Conservation (phyloP, 2,329 filamentous ascomycete species). For the Alternaria ethzedia region DNA sequence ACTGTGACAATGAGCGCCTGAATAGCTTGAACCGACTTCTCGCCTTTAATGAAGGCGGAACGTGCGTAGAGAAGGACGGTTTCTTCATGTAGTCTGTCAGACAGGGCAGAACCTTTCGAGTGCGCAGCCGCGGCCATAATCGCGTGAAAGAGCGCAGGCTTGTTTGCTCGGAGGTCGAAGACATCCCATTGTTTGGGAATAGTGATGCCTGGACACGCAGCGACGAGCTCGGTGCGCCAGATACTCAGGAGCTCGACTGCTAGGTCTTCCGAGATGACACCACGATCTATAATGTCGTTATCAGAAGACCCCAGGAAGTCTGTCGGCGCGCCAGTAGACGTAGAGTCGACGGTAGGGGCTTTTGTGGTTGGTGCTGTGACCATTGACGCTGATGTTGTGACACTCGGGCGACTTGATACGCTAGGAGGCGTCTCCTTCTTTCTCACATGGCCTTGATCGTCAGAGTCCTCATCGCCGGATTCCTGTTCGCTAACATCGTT, state of each 20-base stretch:
- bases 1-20: slow-evolving; percentile 46
- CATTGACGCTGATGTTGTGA: slow-evolving; percentile 12
- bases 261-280: slow-evolving; percentile 35
- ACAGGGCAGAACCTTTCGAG: slow-evolving; percentile 38
- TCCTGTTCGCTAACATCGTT: slow-evolving; percentile 36
- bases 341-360: slow-evolving; percentile 4
- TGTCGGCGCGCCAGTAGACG: slow-evolving; percentile 16
- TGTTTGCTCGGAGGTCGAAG: slow-evolving; percentile 34
- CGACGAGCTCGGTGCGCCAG: slow-evolving; percentile 39
- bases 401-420: slow-evolving; percentile 17
- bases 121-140: slow-evolving; percentile 48
- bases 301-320: slow-evolving; percentile 33
- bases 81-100: slow-evolving; percentile 43
- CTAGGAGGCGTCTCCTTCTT: slow-evolving; percentile 25
- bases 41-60: slow-evolving; percentile 45
- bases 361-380: slow-evolving; percentile 1
- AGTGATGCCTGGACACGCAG: slow-evolving; percentile 38
- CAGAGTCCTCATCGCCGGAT: slow-evolving; percentile 35
- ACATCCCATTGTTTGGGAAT: slow-evolving; percentile 42
- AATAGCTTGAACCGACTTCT: slow-evolving; percentile 45
- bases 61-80: slow-evolving; percentile 42
- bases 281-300: slow-evolving; percentile 45
- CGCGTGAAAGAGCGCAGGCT: slow-evolving; percentile 45
- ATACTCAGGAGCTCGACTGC: slow-evolving; percentile 39
- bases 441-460: slow-evolving; percentile 19